Conservation (phyloP, 176 grass and related monocot genomes). For the Oryza coarctata region DNA sequence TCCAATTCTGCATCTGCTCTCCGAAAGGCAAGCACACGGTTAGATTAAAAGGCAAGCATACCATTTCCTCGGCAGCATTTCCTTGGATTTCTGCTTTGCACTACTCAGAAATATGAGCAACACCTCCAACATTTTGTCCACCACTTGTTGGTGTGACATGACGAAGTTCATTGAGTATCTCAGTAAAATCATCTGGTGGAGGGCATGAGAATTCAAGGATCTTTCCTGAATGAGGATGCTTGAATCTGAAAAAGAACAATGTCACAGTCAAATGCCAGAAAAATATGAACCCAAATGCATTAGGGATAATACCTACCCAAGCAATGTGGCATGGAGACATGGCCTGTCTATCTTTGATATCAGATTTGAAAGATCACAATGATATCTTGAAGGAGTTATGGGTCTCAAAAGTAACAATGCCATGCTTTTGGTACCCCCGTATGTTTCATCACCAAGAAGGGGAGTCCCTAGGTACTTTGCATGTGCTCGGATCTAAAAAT, state of each 20-base stretch:
- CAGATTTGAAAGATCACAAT: conserved; percentile 44
- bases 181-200: conserved; percentile 72
- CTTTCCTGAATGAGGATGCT: conserved; percentile 74
- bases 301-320: conserved; percentile 57
- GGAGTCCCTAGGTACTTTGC: conserved; percentile 82
- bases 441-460: conserved; percentile 82
- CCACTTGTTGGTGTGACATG: conserved; percentile 18
- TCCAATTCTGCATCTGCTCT: neutral
- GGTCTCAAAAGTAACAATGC: conserved; percentile 64
- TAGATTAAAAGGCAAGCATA: too few species aligned
- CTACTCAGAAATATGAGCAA: neutral
- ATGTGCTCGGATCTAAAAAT: conserved; percentile 78
- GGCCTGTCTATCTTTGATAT: conserved; percentile 76
- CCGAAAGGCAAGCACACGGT: too few species aligned
- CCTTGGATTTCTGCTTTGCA: neutral
- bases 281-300: neutral
- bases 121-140: neutral
- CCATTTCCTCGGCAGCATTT: neutral
- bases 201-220: conserved; percentile 65
- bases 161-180: conserved; percentile 50
- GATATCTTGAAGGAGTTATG: conserved; percentile 51
- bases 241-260: conserved; percentile 55
- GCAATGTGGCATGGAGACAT: conserved; percentile 83
- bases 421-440: conserved; percentile 87
- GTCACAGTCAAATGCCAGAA: neutral